Percentiles rank a stretch among this genome's conserved stretches.
Conservation (phyloP, 2,329 filamentous ascomycete genomes). For the Botryotinia narcissicola region DNA sequence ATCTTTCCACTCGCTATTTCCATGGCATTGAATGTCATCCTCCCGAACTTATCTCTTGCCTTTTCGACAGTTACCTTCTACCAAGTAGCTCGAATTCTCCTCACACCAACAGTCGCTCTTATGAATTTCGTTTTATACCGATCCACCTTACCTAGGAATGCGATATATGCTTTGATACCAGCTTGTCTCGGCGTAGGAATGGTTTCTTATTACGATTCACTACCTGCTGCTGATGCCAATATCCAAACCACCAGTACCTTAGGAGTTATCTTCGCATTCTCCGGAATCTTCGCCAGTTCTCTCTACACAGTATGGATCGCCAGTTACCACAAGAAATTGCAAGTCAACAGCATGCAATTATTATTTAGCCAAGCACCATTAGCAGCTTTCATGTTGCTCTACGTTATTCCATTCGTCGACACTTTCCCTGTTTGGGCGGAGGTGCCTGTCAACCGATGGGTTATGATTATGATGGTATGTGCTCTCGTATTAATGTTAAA, state of each 20-base stretch:
- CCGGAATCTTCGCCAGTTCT: conserved; percentile 62
- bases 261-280: conserved; percentile 63
- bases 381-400: conserved; percentile 60
- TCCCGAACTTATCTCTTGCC: conserved; percentile 66
- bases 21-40: conserved; percentile 68
- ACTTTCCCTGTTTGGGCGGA: conserved; percentile 56
- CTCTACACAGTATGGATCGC: conserved; percentile 69
- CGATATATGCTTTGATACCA: conserved; percentile 53
- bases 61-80: conserved; percentile 69
- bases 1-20: conserved; percentile 63
- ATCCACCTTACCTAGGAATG: conserved; percentile 53
- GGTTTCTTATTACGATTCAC: conserved; percentile 68
- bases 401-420: conserved; percentile 64
- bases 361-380: conserved; percentile 67
- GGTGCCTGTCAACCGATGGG: conserved; percentile 52
- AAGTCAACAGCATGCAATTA: conserved; percentile 67
- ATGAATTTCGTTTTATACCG: conserved; percentile 64
- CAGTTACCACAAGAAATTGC: conserved; percentile 61
- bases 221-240: conserved; percentile 46
- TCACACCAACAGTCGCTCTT: conserved; percentile 62
- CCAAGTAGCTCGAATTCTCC: conserved; percentile 64
- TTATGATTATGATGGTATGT: conserved; percentile 58
- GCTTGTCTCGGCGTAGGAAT: conserved; percentile 64
- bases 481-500: conserved; percentile 1
- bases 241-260: conserved; percentile 55